These are phyloP conservation scores for Solanum bukasovii DNA, from an alignment of 257 asterid genomes.

Conservation along the genomic window DNA sequence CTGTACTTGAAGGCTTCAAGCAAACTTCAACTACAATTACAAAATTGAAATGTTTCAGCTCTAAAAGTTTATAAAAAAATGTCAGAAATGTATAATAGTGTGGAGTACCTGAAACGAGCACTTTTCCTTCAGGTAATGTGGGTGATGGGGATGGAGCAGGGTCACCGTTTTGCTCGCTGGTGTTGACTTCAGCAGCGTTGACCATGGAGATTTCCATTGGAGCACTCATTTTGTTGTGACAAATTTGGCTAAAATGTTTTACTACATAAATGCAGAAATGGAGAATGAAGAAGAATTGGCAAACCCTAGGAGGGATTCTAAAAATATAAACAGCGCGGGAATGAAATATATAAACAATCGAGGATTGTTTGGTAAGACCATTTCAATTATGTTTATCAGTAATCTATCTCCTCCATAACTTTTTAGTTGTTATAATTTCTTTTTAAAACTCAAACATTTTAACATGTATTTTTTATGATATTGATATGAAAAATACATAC, in stretches of 20 bases:
- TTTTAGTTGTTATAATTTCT: no score
- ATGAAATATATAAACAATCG: neutral
- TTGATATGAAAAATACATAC: no score
- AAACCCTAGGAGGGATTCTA: neutral
- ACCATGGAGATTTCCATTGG: slow-evolving; percentile 76
- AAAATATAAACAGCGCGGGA: neutral
- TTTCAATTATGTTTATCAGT: neutral
- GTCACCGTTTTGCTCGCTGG: slow-evolving; percentile 35
- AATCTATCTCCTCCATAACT: no score
- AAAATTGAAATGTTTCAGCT: slow-evolving; percentile 1
- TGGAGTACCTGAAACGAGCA: slow-evolving; percentile 63
- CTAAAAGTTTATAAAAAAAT: neutral
- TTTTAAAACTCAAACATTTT: no score
- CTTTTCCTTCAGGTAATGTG: slow-evolving; percentile 31
- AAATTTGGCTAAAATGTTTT: neutral
- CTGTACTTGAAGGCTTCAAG: slow-evolving; percentile 68
- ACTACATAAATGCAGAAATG: neutral
- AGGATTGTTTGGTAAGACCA: neutral
- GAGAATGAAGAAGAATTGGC: neutral
- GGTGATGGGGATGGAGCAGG: slow-evolving; percentile 27
- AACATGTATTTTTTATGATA: no score
- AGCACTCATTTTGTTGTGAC: slow-evolving; percentile 42
- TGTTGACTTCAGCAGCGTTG: slow-evolving; percentile 22
- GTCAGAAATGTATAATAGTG: neutral
- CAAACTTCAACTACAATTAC: slow-evolving; percentile 73